Percentiles rank a stretch among this genome's conserved stretches.
Conservation (phyloP, 2,329 filamentous ascomycete species). For the Alternaria triticina region DNA sequence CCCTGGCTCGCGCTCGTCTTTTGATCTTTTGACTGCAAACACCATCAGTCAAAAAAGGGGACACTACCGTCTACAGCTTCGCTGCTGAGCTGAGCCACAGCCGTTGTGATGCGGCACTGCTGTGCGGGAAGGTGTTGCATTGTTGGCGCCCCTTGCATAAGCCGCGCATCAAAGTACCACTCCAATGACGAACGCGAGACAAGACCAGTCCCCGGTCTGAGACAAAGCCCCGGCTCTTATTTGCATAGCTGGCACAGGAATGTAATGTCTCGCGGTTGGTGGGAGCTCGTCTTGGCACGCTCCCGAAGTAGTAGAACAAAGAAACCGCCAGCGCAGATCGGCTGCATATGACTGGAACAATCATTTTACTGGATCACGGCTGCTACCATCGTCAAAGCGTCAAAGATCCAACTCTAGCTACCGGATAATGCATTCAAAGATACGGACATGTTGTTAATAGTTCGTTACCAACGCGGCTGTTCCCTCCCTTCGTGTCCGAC, state of each 20-base stretch:
- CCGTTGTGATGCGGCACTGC: not conserved
- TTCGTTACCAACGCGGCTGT: constrained; percentile 27
- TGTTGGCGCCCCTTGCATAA: constrained; percentile 43
- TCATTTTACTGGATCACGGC: constrained; percentile 39
- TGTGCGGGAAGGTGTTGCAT: constrained; percentile 15
- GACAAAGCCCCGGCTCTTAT: not conserved
- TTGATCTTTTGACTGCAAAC: not conserved
- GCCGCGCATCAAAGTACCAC: not conserved
- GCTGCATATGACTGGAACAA: constrained; percentile 46
- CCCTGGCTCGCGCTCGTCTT: not conserved
- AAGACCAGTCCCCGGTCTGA: not conserved
- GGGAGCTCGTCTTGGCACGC: constrained; percentile 40
- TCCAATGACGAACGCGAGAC: not conserved
- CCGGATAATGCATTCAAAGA: constrained; percentile 46
- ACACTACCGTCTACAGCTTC: not conserved
- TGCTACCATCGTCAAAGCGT: constrained; percentile 31
- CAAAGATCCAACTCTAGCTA: constrained; percentile 16
- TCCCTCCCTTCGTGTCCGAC: constrained; percentile 32
- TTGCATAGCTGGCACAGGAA: constrained; percentile 28
- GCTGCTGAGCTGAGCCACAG: not conserved
- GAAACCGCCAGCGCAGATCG: constrained; percentile 39
- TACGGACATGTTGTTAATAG: constrained; percentile 23
- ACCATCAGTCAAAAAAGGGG: not conserved
- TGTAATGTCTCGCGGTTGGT: constrained; percentile 43
- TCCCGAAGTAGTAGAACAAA: constrained; percentile 44